Evolutionary conservation across 352 stramenopile species (phyloP), one percentile per base, ranked within the genome.

Genomic region (Pythium sp.): DNA sequence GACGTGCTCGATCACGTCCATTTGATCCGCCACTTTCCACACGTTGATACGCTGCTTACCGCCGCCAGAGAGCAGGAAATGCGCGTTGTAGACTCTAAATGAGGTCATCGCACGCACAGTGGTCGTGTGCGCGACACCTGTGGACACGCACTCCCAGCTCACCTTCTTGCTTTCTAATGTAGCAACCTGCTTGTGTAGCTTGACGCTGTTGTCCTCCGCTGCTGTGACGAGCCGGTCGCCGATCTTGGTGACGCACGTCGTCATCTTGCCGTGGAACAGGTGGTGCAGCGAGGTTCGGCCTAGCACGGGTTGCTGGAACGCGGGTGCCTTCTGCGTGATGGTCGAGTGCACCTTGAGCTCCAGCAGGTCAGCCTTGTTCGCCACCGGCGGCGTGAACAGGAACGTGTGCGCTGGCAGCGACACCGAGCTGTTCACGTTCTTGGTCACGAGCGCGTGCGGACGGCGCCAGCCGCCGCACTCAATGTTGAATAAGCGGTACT

Each of bases 401-500:
- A 94, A 89, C 26, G 75, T 81, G 62, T 92, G 81, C 1, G 64
- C 58, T 9, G 84, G 81, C 22, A 90, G 71, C 0, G 81, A 77
- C 5, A 64, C 64, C 11, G 54, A 56, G 3, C 6, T n/a, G 7
- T 26, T 26, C 18, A 63, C 20, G 14, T 30, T 11, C 3, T 53
- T 46, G 22, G 68, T 73, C 15, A 76, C 47, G 26, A 96, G 76
- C 2, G 81, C 82, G 56, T 96, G 86, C 0, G 89, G 89, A 14
- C 89, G 84, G 1, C 87, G 84, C 87, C 87, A 96, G n/a, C 87
- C 87, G 30, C 89, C 89, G 41, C 86, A 94, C 43, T 90, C 81
- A 20, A 95, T 66, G 54, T 77, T 83, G 65, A 96, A 90, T 11
- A 94, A 30, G 18, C 87, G 87, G 68, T 92, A 90, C 62, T 91